These are phyloP conservation scores for Medicago lupulina DNA, from an alignment of 306 rosid species.

Conservation along the genomic window DNA sequence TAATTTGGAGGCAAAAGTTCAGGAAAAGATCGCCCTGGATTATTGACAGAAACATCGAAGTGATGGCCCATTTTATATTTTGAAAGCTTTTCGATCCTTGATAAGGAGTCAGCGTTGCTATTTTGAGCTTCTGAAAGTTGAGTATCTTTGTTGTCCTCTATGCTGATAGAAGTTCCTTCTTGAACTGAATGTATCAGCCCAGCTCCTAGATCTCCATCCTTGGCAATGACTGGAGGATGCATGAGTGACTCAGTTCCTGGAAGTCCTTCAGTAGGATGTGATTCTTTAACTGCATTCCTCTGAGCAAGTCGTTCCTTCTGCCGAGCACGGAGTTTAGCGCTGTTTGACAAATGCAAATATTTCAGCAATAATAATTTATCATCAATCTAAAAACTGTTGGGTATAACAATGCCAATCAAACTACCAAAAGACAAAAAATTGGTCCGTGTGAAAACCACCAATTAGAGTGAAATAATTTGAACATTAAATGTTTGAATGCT, in stretches of 20 bases:
- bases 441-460: conserved; percentile 15
- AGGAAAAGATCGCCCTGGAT: conserved; percentile 53
- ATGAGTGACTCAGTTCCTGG: conserved; percentile 52
- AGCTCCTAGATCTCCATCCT: conserved; percentile 57
- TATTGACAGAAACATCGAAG: conserved; percentile 62
- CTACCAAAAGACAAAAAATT: conserved; percentile 6
- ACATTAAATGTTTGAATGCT: conserved; percentile 8
- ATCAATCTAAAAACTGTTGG: conserved; percentile 21
- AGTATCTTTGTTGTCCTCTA: conserved; percentile 60
- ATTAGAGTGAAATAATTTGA: conserved; percentile 34
- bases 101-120: conserved; percentile 55
- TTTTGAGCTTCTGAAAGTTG: conserved; percentile 58
- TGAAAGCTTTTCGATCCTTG: conserved; percentile 61
- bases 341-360: conserved; percentile 52
- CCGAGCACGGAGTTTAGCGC: conserved; percentile 94
- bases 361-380: conserved; percentile 36
- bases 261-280: conserved; percentile 54
- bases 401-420: conserved; percentile 29
- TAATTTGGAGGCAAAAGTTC: conserved; percentile 70
- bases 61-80: conserved; percentile 59
- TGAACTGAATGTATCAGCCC: conserved; percentile 54
- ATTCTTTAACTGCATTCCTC: conserved; percentile 61
- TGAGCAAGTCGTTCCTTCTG: conserved; percentile 83
- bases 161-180: conserved; percentile 64
- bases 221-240: conserved; percentile 52